These are phyloP conservation scores for Penicillium corylophilum DNA, from an alignment of 2,329 filamentous ascomycete species.

Conservation along the genomic window DNA sequence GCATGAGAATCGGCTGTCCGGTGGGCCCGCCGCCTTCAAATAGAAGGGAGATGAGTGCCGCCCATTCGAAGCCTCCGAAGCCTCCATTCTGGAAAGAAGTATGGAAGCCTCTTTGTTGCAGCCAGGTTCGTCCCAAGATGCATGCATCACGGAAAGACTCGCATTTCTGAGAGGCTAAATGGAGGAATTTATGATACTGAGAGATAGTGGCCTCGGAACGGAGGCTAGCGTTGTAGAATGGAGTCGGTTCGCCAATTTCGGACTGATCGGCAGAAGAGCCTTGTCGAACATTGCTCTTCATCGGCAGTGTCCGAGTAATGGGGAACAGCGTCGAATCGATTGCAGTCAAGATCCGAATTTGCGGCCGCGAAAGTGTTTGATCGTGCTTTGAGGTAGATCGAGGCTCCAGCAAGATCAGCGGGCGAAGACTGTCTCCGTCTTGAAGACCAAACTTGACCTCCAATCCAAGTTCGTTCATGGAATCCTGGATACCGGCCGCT, in stretches of 20 bases:
- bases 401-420: slow-evolving; percentile 57
- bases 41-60: slow-evolving; percentile 73
- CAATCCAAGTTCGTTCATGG: slow-evolving; percentile 52
- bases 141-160: slow-evolving; percentile 78
- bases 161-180: slow-evolving; percentile 67
- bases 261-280: slow-evolving; percentile 42
- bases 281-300: slow-evolving; percentile 67
- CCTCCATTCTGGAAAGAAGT: slow-evolving; percentile 71
- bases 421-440: slow-evolving; percentile 73
- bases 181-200: slow-evolving; percentile 72
- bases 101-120: slow-evolving; percentile 80
- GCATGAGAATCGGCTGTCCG: slow-evolving; percentile 69
- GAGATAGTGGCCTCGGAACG: slow-evolving; percentile 73
- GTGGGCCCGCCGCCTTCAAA: slow-evolving; percentile 74
- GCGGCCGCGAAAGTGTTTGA: slow-evolving; percentile 44
- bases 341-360: slow-evolving; percentile 75
- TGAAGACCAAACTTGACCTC: slow-evolving; percentile 64
- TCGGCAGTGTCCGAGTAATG: slow-evolving; percentile 66
- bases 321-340: slow-evolving; percentile 69
- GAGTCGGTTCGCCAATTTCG: slow-evolving; percentile 58
- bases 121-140: slow-evolving; percentile 81
- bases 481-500: slow-evolving; percentile 65
- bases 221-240: slow-evolving; percentile 86
- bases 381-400: slow-evolving; percentile 35
- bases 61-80: slow-evolving; percentile 93